Percentiles rank a stretch among this genome's conserved stretches.
phyloP scores from a whole-genome alignment of 2,329 filamentous ascomycete species.

The Ophiosphaerella herpotricha region DNA sequence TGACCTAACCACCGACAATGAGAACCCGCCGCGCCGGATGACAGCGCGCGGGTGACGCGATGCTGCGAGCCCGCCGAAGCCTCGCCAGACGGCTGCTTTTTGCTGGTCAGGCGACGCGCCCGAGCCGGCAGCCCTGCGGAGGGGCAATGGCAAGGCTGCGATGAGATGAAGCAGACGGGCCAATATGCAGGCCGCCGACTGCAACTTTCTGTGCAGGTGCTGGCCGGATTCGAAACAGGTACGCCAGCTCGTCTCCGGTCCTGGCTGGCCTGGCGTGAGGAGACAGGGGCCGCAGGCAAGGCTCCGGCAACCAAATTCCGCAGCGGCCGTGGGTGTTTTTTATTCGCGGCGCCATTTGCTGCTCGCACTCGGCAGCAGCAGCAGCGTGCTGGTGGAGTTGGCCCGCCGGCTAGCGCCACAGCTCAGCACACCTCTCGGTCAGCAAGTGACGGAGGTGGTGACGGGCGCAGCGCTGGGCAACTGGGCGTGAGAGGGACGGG shows the following conservation, averaged over 20 bases:
- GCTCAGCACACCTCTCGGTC: constrained; percentile 30
- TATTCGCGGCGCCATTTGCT: constrained; percentile 41
- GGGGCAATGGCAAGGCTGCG: not conserved
- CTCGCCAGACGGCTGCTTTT: constrained; percentile 15
- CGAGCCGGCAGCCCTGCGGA: constrained; percentile 3
- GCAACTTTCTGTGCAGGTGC: constrained; percentile 29
- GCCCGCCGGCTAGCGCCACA: constrained; percentile 27
- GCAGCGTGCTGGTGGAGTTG: constrained; percentile 29
- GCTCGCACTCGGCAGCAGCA: constrained; percentile 25
- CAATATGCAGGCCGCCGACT: constrained; percentile 17
- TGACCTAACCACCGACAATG: constrained; percentile 26
- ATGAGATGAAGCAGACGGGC: too few species aligned
- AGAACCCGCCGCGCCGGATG: constrained; percentile 38
- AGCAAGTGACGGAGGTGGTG: constrained; percentile 12
- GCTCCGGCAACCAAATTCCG: constrained; percentile 37
- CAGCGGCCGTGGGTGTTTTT: constrained; percentile 33
- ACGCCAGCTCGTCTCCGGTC: constrained; percentile 31
- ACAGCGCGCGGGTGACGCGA: constrained; percentile 36
- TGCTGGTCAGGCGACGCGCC: constrained; percentile 23
- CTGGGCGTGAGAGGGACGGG: not conserved
- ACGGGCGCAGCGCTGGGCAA: not conserved
- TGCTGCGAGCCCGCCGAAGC: constrained; percentile 19
- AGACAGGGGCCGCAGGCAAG: constrained; percentile 17
- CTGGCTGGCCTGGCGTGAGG: constrained; percentile 11
- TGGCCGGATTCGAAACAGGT: constrained; percentile 38